Evolutionary conservation across 139 green algal species (phyloP), one percentile per base, ranked within the genome.

Genomic region (Desmodesmus armatus): DNA sequence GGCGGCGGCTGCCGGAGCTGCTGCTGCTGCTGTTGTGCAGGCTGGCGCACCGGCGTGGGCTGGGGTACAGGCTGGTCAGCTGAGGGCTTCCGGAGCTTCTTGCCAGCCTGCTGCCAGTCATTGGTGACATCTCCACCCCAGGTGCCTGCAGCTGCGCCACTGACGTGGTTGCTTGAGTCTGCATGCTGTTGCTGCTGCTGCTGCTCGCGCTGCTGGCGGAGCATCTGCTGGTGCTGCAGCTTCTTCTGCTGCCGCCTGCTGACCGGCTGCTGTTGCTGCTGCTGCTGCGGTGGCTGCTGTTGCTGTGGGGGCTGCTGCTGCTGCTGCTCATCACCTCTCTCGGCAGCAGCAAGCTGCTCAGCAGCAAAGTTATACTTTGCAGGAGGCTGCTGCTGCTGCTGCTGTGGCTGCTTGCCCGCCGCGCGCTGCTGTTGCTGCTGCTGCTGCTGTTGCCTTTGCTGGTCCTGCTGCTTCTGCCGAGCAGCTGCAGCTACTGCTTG

Each of bases 171-270:
- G 9, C 47, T 13, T 55, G 9, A 55, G 60, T 69, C 60, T 33
- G 13, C 60, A 29, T n/a, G n/a, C n/a, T 49, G 69, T 39, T 27
- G 69, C 69, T 23, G 23, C 39, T 37, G 69, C 69, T 39, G 40
- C 53, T 40, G 55, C 76, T 40, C 25, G 6, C 55, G n/a, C 55
- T 58, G 35, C 55, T 72, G 53, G 9, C 55, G 55, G 5, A 44
- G 60, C 76, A 67, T 67, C 27, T 21, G 5, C 51, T 67, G 74
- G 15, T 51, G 33, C 53, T 82, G 51, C n/a, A 82, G 55, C 76
- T 82, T 66, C 76, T 82, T 82, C 76, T 82, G 76, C 76, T 72
- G 76, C 55, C 40, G 76, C 55, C 55, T 77, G 40, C 69, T 77
- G 39, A 58, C 44, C 21, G 31, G 3, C 1, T 53, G 51, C 62